Conservation (phyloP, 2,329 filamentous ascomycete species). For the Amauroascus niger region DNA sequence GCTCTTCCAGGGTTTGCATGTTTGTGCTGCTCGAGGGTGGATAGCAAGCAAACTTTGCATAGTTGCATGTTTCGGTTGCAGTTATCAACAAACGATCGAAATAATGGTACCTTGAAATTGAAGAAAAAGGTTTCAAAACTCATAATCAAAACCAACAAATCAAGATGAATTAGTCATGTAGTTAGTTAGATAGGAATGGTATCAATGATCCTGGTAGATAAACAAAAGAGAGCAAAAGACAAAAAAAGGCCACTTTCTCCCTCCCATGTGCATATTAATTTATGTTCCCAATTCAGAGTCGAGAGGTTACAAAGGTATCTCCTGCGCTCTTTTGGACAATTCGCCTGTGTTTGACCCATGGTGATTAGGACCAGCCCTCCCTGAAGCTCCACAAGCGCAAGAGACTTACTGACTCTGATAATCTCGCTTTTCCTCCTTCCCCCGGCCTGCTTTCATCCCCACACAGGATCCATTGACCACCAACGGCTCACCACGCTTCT, state of each 20-base stretch:
- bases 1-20: no score
- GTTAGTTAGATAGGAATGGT: constrained; percentile 6
- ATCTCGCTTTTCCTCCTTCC: constrained; percentile 4
- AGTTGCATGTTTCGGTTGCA: no score
- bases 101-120: no score
- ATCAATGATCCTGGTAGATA: constrained; percentile 6
- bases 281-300: neutral
- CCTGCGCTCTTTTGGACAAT: constrained; percentile 8
- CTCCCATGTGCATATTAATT: neutral
- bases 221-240: no score
- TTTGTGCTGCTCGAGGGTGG: no score
- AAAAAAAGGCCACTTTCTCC: neutral
- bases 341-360: constrained; percentile 6
- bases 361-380: neutral
- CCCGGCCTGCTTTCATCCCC: constrained; percentile 17
- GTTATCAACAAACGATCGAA: no score
- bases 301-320: constrained; percentile 11
- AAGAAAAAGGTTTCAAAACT: neutral
- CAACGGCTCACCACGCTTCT: constrained; percentile 23
- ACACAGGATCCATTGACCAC: constrained; percentile 29
- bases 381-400: neutral
- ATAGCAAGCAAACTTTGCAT: no score
- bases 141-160: neutral
- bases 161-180: neutral
- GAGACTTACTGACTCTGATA: constrained; percentile 10